Conservation (phyloP, 2,329 filamentous ascomycete species). For the Xylaria sp. region DNA sequence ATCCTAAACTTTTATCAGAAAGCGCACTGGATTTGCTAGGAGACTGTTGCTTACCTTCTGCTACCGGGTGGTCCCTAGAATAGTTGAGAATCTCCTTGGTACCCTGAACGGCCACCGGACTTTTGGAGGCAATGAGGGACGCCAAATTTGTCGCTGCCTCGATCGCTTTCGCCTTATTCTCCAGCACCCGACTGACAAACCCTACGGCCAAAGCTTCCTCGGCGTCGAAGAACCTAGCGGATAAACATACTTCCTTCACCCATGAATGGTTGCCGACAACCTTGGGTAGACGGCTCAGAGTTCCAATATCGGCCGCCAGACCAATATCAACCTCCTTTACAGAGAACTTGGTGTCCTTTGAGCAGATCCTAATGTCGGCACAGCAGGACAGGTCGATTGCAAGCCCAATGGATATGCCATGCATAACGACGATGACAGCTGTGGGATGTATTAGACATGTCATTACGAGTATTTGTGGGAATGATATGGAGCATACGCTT, state of each 20-base stretch:
- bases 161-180: conserved; percentile 53
- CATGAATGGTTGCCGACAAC: conserved; percentile 76
- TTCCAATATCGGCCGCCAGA: conserved; percentile 82
- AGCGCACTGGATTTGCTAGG: conserved; percentile 9
- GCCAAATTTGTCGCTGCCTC: conserved; percentile 46
- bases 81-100: conserved; percentile 49
- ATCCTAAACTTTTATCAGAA: conserved; percentile 56
- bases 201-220: conserved; percentile 77
- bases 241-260: conserved; percentile 82
- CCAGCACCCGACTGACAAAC: conserved; percentile 74
- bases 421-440: conserved; percentile 85
- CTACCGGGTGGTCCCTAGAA: conserved; percentile 79
- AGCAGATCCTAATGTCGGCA: conserved; percentile 76
- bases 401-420: conserved; percentile 81
- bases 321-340: conserved; percentile 89
- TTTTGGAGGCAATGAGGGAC: conserved; percentile 77
- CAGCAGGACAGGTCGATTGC: conserved; percentile 79
- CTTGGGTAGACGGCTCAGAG: conserved; percentile 77
- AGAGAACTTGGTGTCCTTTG: conserved; percentile 69
- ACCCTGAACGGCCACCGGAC: conserved; percentile 69
- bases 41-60: conserved; percentile 69
- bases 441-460: conserved; percentile 20
- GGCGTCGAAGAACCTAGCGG: conserved; percentile 75
- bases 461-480: not conserved
- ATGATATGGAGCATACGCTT: conserved; percentile 70